These are phyloP conservation scores for Delphinella strobiligena DNA, from an alignment of 2,329 filamentous ascomycete genomes.

Conservation along the genomic window DNA sequence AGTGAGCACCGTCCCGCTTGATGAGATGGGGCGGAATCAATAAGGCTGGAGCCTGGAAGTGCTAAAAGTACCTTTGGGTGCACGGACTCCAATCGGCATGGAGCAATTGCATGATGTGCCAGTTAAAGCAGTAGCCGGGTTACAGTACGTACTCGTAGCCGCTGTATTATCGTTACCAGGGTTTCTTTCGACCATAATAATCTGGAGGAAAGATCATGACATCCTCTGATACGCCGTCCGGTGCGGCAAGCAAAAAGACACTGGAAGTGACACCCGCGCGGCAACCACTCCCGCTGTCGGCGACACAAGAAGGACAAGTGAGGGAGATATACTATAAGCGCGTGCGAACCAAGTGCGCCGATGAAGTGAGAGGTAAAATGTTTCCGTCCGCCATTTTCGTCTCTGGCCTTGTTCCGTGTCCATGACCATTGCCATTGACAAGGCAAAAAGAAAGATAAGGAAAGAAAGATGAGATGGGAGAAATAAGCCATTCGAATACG, in stretches of 20 bases:
- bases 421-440: too few relatives aligned
- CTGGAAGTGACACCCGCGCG: slow-evolving; percentile 23
- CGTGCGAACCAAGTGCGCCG: slow-evolving; percentile 62
- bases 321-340: slow-evolving; percentile 69
- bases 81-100: not conserved
- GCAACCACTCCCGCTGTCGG: slow-evolving; percentile 74
- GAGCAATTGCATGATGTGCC: too few relatives aligned
- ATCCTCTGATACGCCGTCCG: not conserved
- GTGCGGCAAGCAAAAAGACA: not conserved
- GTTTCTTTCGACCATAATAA: too few relatives aligned
- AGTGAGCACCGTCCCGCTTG: too few relatives aligned
- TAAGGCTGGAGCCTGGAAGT: too few relatives aligned
- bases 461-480: not conserved
- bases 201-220: not conserved
- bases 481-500: not conserved
- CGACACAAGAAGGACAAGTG: slow-evolving; percentile 70
- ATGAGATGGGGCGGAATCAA: too few relatives aligned
- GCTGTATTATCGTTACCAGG: too few relatives aligned
- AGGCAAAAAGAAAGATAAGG: not conserved
- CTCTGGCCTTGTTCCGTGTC: too few relatives aligned
- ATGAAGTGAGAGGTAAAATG: slow-evolving; percentile 34
- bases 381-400: not conserved
- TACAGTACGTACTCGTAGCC: too few relatives aligned
- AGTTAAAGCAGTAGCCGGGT: too few relatives aligned
- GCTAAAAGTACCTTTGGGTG: too few relatives aligned